Evolutionary conservation across 768 basidiomycete genomes (phyloP).

Genomic region (Suillus subluteus): DNA sequence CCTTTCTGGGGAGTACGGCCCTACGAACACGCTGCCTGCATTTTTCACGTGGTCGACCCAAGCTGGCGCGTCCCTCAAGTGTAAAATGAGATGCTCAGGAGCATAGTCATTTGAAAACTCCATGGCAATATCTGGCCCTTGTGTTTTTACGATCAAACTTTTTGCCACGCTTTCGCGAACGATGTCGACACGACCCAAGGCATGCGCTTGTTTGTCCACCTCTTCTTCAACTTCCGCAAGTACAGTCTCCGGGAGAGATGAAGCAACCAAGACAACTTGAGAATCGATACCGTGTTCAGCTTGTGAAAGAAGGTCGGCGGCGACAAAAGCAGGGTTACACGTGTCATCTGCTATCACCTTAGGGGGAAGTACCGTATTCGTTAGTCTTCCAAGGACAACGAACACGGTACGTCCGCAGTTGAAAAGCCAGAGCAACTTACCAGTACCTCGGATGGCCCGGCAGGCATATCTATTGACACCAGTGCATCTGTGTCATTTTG

Average conservation of each 20-base stretch:
- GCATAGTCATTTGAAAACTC: constrained; percentile 96
- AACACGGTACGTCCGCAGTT: constrained; percentile 32
- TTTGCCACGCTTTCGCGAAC: constrained; percentile 86
- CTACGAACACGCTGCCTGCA: constrained; percentile 96
- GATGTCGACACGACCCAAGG: constrained; percentile 87
- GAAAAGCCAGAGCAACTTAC: constrained; percentile 44
- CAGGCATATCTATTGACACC: constrained; percentile 99
- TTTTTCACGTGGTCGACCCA: constrained; percentile 76
- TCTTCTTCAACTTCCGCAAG: constrained; percentile 80
- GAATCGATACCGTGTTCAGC: constrained; percentile 99
- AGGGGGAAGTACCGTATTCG: constrained; percentile 24
- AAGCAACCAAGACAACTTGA: constrained; percentile 91
- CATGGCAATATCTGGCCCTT: constrained; percentile 74
- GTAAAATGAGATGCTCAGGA: constrained; percentile 95
- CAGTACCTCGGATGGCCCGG: constrained; percentile 96
- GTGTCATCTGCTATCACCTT: constrained; percentile 95
- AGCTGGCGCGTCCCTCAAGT: constrained; percentile 72
- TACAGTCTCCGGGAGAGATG: constrained; percentile 63
- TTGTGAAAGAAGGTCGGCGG: constrained; percentile 95
- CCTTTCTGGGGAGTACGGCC: constrained; percentile 95
- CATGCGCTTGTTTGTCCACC: constrained; percentile 85
- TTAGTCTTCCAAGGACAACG: constrained; percentile 42
- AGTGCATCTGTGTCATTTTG: constrained; percentile 97
- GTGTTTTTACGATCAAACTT: constrained; percentile 83
- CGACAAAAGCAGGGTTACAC: constrained; percentile 86